Evolutionary conservation across 2,329 filamentous ascomycete species (phyloP), one percentile per base, ranked within the genome.

Genomic region (Aspergillus sp.): DNA sequence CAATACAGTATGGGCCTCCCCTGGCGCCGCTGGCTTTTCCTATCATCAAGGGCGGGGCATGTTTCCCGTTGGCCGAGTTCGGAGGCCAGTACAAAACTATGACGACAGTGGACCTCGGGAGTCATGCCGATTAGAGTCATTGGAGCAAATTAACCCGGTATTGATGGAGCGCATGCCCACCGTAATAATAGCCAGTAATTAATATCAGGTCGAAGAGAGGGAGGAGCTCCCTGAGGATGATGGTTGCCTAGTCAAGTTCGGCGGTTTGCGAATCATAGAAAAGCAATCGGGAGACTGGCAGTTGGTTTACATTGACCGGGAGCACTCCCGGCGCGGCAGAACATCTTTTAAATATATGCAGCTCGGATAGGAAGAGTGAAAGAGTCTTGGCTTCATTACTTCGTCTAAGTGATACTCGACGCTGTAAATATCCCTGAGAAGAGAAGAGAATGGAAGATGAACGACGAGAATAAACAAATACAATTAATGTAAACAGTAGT

Each of bases 401-500:
- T 51, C 44, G 30, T 56, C 19, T 33, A 56, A 50, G 46, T 40
- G 51, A 51, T 42, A 33, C 40, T 48, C 22, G 24, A 20, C 11
- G 20, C 22, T 8, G 33, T 54, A 47, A 55, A 30, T 39, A 48
- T 13, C 30, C 40, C 44, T 19, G 15, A 40, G 51, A 54, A 39
- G n/a, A 54, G 44, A 15, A 20, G 22, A 24, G 20, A 20, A 20
- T 17, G n/a, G 8, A 33, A 50, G 33, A 41, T 9, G 34, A 40
- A 19, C 22, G 42, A 27, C 27, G 33, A 48, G 13, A 22, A 50
- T 17, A 56, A 48, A 33, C 40, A 56, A 22, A 47, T 48, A 48
- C 22, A 40, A 48, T 55, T 55, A 49, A 55, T 49, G 53, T 22
- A 55, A 39, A 53, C n/a, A 50, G 15, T 42, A 37, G 34, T 45